Evolutionary conservation across 73 alveolate genomes (phyloP).

Genomic region (Tetrahymena thermophila): DNA sequence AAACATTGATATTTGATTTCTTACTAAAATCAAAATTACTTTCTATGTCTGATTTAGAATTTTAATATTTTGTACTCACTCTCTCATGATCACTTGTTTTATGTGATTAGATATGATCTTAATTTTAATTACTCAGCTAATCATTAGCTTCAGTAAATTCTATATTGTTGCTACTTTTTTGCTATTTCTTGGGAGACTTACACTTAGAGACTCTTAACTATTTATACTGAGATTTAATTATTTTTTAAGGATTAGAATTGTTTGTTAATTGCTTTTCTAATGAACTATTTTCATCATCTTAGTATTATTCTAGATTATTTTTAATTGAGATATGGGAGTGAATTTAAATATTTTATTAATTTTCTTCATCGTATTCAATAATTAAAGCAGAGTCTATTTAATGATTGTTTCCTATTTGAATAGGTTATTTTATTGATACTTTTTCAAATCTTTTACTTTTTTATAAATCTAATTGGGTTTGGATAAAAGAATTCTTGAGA

Average conservation of each 20-base stretch:
- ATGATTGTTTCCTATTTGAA: not conserved
- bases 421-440: not conserved
- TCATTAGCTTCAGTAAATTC: not conserved
- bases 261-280: not conserved
- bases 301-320: not conserved
- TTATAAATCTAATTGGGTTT: not conserved
- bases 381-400: not conserved
- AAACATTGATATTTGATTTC: not conserved
- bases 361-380: not conserved
- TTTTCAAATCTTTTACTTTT: not conserved
- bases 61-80: not conserved
- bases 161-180: too few relatives aligned
- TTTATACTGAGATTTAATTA: not conserved
- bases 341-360: not conserved
- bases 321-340: not conserved
- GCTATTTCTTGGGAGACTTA: not conserved
- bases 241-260: not conserved
- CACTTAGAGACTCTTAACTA: not conserved
- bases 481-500: not conserved
- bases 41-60: not conserved
- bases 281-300: not conserved
- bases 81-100: not conserved
- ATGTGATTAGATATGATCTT: not conserved
- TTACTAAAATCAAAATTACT: not conserved
- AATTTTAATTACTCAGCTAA: too few relatives aligned